Conservation (phyloP, 2,329 filamentous ascomycete genomes). For the Diplodia corticola region DNA sequence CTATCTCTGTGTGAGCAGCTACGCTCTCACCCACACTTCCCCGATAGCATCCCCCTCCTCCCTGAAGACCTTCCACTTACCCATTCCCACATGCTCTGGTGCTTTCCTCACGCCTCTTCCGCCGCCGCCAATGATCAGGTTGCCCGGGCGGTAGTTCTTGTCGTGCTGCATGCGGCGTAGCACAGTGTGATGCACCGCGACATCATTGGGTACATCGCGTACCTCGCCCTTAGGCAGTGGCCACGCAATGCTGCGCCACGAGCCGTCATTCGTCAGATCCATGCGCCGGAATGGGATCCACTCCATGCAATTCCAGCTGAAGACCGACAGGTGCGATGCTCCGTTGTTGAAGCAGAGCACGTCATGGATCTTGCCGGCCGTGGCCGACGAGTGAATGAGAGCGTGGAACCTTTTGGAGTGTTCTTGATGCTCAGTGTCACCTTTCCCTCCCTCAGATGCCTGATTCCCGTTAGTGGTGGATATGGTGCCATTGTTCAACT, state of each 20-base stretch:
- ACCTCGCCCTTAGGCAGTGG: conserved; percentile 76
- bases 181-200: conserved; percentile 71
- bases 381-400: conserved; percentile 59
- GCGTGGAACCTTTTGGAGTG: conserved; percentile 50
- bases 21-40: conserved; percentile 60
- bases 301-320: conserved; percentile 77
- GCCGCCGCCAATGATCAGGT: conserved; percentile 76
- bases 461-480: neutral
- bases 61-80: conserved; percentile 68
- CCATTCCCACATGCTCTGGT: conserved; percentile 63
- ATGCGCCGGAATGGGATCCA: conserved; percentile 79
- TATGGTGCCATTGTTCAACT: neutral
- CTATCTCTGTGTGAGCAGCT: no score
- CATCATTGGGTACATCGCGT: conserved; percentile 71
- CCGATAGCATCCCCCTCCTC: conserved; percentile 67
- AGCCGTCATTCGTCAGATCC: conserved; percentile 71
- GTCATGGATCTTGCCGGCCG: conserved; percentile 64
- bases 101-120: conserved; percentile 67
- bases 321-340: conserved; percentile 55
- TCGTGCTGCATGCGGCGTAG: conserved; percentile 69
- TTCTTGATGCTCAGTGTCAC: neutral
- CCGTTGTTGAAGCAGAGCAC: conserved; percentile 67
- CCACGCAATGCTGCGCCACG: conserved; percentile 79
- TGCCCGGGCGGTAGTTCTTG: conserved; percentile 69
- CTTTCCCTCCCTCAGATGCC: no score